Evolutionary conservation across 192 early-diverging fungal genomes (phyloP).

Genomic region (Entomortierella beljakovae): DNA sequence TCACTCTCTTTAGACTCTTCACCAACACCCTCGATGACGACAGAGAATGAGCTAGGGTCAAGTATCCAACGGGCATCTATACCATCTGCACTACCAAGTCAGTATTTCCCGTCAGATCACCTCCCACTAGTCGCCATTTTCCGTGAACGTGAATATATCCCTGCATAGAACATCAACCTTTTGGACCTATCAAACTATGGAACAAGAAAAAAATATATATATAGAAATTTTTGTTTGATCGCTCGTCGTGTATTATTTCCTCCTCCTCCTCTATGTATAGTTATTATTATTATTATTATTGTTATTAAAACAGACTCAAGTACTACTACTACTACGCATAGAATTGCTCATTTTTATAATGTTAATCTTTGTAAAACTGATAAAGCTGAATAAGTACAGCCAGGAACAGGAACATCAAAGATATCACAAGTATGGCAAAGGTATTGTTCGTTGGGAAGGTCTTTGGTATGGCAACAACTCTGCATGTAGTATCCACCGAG

Average conservation of each 20-base stretch:
- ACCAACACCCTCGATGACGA: background rate
- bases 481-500: slow-evolving; percentile 83
- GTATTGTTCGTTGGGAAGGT: slow-evolving; percentile 53
- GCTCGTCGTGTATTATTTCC: no score
- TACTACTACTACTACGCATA: no score
- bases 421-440: slow-evolving; percentile 47
- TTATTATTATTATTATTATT: no score
- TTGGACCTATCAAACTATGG: no score
- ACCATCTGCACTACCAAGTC: slow-evolving; percentile 36
- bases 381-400: slow-evolving; percentile 36
- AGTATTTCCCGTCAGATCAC: slow-evolving; percentile 49
- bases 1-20: background rate
- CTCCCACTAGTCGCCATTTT: slow-evolving; percentile 42
- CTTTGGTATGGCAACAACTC: slow-evolving; percentile 67
- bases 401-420: slow-evolving; percentile 46
- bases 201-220: no score
- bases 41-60: background rate
- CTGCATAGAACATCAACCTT: no score
- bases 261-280: no score
- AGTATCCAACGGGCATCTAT: slow-evolving; percentile 9
- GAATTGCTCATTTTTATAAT: no score
- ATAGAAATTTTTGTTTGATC: no score
- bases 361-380: slow-evolving; percentile 22
- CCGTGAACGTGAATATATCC: slow-evolving; percentile 38
- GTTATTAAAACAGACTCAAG: no score